These are phyloP conservation scores for Curvularia spicifera DNA, from an alignment of 2,329 filamentous ascomycete genomes.

Conservation along the genomic window DNA sequence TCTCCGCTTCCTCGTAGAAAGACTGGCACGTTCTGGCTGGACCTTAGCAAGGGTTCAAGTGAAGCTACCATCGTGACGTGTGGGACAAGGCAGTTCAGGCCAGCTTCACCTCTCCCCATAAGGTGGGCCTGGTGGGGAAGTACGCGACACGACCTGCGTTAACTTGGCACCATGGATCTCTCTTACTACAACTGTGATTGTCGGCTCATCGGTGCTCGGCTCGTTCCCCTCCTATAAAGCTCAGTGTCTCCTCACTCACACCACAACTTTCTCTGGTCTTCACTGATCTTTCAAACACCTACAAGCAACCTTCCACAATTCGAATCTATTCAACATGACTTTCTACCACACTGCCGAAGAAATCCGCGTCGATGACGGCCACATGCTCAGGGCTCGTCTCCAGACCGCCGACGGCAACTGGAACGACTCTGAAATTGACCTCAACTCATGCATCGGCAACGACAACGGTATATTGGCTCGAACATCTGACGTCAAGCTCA, in stretches of 20 bases:
- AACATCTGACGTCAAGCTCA: too few species aligned
- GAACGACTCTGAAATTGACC: conserved; percentile 56
- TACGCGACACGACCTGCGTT: neutral
- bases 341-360: conserved; percentile 57
- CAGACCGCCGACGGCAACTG: conserved; percentile 52
- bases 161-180: conserved; percentile 5
- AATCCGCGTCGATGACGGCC: conserved; percentile 59
- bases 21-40: neutral
- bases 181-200: neutral
- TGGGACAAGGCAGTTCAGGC: neutral
- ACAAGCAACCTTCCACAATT: neutral
- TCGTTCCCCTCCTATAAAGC: conserved; percentile 17
- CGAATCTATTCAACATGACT: conserved; percentile 1
- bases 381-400: conserved; percentile 57
- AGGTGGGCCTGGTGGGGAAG: conserved; percentile 1
- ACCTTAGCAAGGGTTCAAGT: neutral
- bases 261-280: neutral
- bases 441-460: conserved; percentile 61
- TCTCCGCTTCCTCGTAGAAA: neutral
- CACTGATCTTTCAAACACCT: neutral
- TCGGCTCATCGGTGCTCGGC: neutral
- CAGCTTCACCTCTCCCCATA: neutral
- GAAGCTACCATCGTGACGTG: neutral
- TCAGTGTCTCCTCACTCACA: conserved; percentile 1
- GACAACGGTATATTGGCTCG: conserved; percentile 50